A percentile compares a stretch with the other conserved stretches of the same genome.
phyloP scores from a whole-genome alignment of 352 stramenopile genomes.

The Phytophthora vignae region DNA sequence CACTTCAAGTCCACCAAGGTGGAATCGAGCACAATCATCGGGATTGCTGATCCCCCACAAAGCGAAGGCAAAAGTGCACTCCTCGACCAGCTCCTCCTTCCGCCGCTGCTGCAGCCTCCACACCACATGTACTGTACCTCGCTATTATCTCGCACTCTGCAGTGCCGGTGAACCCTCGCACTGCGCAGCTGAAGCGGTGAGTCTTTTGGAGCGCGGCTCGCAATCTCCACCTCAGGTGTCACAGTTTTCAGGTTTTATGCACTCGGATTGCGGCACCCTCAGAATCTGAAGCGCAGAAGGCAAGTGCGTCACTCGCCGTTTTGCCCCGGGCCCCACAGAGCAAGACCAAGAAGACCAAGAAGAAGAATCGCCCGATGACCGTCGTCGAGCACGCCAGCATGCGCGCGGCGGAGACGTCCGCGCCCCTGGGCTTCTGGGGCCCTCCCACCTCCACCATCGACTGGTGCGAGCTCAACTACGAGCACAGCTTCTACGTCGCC shows the following conservation, averaged over 20 bases:
- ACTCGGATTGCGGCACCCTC: constrained; percentile 7
- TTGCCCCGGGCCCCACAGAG: background rate
- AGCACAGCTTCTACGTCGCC: constrained; percentile 80
- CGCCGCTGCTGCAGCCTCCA: no score
- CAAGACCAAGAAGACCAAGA: background rate
- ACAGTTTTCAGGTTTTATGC: constrained; percentile 1
- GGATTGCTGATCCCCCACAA: background rate
- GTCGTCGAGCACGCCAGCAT: constrained; percentile 24
- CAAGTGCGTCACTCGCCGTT: background rate
- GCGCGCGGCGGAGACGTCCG: constrained; percentile 10
- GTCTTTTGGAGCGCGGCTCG: background rate
- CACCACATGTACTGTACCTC: no score
- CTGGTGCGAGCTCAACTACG: constrained; percentile 90
- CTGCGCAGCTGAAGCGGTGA: background rate
- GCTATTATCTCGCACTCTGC: no score
- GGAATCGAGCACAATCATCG: background rate
- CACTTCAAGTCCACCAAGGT: background rate
- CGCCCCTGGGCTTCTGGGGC: constrained; percentile 65
- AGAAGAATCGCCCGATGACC: constrained; percentile 10
- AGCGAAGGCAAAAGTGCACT: background rate
- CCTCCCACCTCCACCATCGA: constrained; percentile 80
- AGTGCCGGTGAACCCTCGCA: no score
- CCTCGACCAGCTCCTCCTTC: background rate
- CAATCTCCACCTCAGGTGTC: background rate
- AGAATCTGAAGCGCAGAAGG: background rate